phyloP scores from a whole-genome alignment of 1,139 yeast species.

The Arxiozyma slooffiae region DNA sequence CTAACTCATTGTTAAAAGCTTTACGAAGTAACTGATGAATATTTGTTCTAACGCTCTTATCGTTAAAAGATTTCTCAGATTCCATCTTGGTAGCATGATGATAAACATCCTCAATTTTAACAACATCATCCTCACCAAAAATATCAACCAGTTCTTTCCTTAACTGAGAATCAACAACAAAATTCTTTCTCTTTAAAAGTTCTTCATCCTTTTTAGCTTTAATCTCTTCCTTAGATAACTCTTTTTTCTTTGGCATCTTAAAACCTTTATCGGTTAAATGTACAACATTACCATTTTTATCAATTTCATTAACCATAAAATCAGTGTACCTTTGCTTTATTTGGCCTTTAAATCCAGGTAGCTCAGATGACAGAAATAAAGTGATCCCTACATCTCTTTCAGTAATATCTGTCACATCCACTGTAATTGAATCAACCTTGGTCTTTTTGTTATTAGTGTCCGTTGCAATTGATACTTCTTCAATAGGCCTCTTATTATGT shows the following conservation, averaged over 20 bases:
- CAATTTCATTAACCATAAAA: conserved; percentile 85
- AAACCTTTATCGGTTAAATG: conserved; percentile 70
- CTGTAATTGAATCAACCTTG: conserved; percentile 4
- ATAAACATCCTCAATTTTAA: conserved; percentile 48
- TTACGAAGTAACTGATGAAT: conserved; percentile 69
- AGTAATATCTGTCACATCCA: conserved; percentile 19
- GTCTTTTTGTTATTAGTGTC: conserved; percentile 7
- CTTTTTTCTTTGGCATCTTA: conserved; percentile 41
- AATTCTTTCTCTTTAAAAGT: conserved; percentile 36
- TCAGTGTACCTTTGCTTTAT: conserved; percentile 90
- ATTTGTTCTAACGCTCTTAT: conserved; percentile 61
- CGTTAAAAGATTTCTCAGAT: conserved; percentile 49
- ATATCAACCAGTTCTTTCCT: conserved; percentile 40
- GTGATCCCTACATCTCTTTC: conserved; percentile 84
- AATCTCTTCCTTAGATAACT: conserved; percentile 38
- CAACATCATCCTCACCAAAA: conserved; percentile 53
- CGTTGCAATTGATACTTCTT: conserved; percentile 2
- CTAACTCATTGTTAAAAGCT: conserved; percentile 66
- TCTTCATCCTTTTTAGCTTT: conserved; percentile 33
- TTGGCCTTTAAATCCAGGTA: conserved; percentile 63
- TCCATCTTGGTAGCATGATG: conserved; percentile 50
- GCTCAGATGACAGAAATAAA: conserved; percentile 45
- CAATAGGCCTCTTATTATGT: conserved; percentile 10
- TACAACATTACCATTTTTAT: conserved; percentile 54
- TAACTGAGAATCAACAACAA: conserved; percentile 40